Evolutionary conservation across 306 rosid genomes (phyloP), one percentile per base, ranked within the genome.

Genomic region (Lathyrus aphaca): DNA sequence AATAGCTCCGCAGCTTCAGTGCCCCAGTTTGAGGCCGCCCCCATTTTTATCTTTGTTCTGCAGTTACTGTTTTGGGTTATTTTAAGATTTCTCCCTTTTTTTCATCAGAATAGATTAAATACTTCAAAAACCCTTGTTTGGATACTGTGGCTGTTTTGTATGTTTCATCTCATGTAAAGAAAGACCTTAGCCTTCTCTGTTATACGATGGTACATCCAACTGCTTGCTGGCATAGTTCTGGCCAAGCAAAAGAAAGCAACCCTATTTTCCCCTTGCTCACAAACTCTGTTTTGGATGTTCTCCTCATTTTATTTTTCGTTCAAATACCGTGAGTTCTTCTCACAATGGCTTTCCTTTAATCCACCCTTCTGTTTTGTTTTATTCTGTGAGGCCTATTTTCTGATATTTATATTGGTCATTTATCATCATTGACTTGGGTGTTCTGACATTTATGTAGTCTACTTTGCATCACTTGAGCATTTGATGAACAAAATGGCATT

Each of bases 401-500:
- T 27, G 40, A 56, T 19, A 56, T 56, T 27, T 29, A 13, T 3
- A 56, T 56, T 14, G 10, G 40, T 56, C 62, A 56, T 27, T 27
- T 2, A 56, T 30, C 10, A 56, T 56, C 17, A 2, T 11, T 14
- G 8, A 23, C 16, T 10, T 55, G 18, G 38, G 62, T 25, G 32
- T 55, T 12, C 38, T 13, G 35, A 54, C 60, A 55, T 55, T 23
- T 23, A 23, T 23, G 25, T 25, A 1, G 8, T 54, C 27, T 15
- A 43, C 63, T 35, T 74, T 64, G 48, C 48, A 53, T 39, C 25
- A 40, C 56, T 27, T 38, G 25, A 5, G 66, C 25, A 27, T 19
- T 10, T 1, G 3, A 45, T 45, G 51, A n/a, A 2, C 10, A 14
- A 45, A 14, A 39, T 44, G 49, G 14, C 17, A 44, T 16, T 48